These are phyloP conservation scores for Diutina mesorugosa DNA, from an alignment of 1,139 yeast genomes.

Conservation along the genomic window DNA sequence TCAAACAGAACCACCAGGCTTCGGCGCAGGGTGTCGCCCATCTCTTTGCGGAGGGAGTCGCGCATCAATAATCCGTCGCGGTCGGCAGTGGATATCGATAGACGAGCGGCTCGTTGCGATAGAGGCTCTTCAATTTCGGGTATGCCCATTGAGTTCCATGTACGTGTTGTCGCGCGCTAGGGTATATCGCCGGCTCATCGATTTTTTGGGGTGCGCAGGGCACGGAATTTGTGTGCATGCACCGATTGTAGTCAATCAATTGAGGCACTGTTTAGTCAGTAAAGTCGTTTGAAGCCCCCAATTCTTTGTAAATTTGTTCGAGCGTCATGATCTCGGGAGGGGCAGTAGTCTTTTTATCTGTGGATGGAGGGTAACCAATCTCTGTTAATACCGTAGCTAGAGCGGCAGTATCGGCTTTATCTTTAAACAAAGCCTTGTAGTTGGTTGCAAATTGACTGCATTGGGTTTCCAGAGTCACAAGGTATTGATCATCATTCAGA, in stretches of 20 bases:
- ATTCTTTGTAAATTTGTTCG: neutral
- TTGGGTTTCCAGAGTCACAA: neutral
- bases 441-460: neutral
- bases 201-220: neutral
- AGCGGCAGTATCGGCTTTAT: neutral
- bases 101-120: conserved; percentile 14
- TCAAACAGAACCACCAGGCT: conserved; percentile 17
- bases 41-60: conserved; percentile 9
- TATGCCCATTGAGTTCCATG: neutral
- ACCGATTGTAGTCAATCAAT: too few species aligned
- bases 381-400: neutral
- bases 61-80: conserved; percentile 11
- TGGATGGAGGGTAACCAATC: neutral
- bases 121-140: conserved; percentile 11
- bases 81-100: conserved; percentile 15
- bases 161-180: neutral
- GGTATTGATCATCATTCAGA: neutral
- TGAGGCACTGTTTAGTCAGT: too few species aligned
- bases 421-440: neutral
- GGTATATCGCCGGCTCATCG: neutral
- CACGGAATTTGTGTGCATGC: too few species aligned
- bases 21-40: conserved; percentile 6
- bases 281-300: neutral
- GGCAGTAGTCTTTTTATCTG: neutral
- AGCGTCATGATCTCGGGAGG: neutral